phyloP scores from a whole-genome alignment of 768 basidiomycete genomes.

The Leccinum olivaceopallidum region DNA sequence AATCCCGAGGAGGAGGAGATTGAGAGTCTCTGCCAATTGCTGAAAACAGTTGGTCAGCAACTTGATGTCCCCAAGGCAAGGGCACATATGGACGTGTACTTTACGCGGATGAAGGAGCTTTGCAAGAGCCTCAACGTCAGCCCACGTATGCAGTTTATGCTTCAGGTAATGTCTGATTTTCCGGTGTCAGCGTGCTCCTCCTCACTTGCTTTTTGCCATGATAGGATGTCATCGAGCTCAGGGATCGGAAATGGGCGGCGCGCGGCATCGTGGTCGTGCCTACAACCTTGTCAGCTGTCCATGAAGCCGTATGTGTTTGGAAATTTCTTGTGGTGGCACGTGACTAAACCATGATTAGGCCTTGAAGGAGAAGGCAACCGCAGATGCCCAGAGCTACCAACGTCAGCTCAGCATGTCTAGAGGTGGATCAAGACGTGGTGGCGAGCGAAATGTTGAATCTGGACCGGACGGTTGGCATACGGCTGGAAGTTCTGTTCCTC shows the following conservation, averaged over 20 bases:
- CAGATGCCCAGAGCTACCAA: constrained; percentile 58
- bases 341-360: constrained; percentile 45
- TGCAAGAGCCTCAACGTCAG: constrained; percentile 72
- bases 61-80: constrained; percentile 83
- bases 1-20: constrained; percentile 98
- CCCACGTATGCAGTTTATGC: constrained; percentile 92
- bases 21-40: constrained; percentile 90
- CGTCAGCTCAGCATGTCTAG: constrained; percentile 81
- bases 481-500: constrained; percentile 49
- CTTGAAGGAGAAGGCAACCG: constrained; percentile 76
- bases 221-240: constrained; percentile 90
- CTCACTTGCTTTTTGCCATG: neutral
- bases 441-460: constrained; percentile 60
- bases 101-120: constrained; percentile 85
- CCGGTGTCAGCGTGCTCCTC: neutral
- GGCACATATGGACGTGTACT: constrained; percentile 91
- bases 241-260: constrained; percentile 77
- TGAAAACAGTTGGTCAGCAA: constrained; percentile 82
- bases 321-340: neutral
- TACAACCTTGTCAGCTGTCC: constrained; percentile 85
- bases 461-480: constrained; percentile 91
- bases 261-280: constrained; percentile 77
- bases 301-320: constrained; percentile 66
- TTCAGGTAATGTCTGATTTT: constrained; percentile 64
- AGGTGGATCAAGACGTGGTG: constrained; percentile 86